Percentiles rank a stretch among this genome's conserved stretches.
Conservation (phyloP, 2,329 filamentous ascomycete genomes). For the Aureobasidium musti region DNA sequence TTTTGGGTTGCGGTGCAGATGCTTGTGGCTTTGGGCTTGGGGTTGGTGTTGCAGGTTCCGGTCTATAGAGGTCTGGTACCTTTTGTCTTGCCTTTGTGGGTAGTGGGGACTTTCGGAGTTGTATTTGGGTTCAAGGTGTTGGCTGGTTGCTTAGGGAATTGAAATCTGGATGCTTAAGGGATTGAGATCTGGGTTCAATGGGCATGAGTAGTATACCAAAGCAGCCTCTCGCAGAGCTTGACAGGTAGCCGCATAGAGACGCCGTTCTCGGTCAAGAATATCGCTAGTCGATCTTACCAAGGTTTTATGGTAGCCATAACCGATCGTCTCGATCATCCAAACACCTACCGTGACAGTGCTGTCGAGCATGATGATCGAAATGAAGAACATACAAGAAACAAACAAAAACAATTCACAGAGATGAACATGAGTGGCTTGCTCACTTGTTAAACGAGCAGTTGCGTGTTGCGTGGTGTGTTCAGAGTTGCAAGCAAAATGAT, state of each 20-base stretch:
- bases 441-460: slow-evolving; percentile 2
- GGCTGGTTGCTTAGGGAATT: slow-evolving; percentile 12
- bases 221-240: background rate
- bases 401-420: background rate
- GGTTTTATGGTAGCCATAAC: background rate
- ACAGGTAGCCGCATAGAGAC: background rate
- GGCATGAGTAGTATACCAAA: background rate
- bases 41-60: slow-evolving; percentile 13
- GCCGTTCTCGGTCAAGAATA: background rate
- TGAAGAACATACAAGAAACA: background rate
- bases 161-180: background rate
- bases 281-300: background rate
- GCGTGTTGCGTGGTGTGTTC: background rate
- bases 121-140: background rate
- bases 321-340: slow-evolving; percentile 3
- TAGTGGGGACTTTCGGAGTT: background rate
- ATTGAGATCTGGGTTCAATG: background rate
- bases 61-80: slow-evolving; percentile 5
- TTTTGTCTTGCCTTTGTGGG: slow-evolving; percentile 22
- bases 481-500: background rate
- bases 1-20: slow-evolving; percentile 26
- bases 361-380: background rate
- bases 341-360: background rate
- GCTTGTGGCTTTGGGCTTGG: background rate
- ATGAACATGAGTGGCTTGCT: background rate